These are phyloP conservation scores for Ogataea naganishii DNA, from an alignment of 805 yeast species.

Conservation along the genomic window DNA sequence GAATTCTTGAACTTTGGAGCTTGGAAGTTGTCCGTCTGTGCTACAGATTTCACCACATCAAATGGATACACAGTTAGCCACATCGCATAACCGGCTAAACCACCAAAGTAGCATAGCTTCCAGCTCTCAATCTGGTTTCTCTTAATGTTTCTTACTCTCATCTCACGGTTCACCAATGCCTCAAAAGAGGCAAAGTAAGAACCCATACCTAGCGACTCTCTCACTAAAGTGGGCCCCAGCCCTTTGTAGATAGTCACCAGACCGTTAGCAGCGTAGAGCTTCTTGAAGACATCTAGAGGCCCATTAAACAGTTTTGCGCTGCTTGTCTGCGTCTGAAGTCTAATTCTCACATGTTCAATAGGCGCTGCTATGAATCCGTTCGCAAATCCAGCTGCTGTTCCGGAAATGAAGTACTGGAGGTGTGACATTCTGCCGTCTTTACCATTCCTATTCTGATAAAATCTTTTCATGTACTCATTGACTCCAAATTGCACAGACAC, in stretches of 20 bases:
- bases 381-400: conserved; percentile 88
- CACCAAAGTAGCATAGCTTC: conserved; percentile 84
- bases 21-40: conserved; percentile 65
- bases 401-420: conserved; percentile 70
- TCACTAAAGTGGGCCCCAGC: conserved; percentile 65
- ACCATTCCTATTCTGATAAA: conserved; percentile 38
- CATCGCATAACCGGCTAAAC: conserved; percentile 81
- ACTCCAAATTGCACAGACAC: conserved; percentile 95
- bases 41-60: conserved; percentile 83
- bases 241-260: conserved; percentile 59
- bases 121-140: conserved; percentile 81
- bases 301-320: conserved; percentile 49
- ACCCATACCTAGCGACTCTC: conserved; percentile 89
- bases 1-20: conserved; percentile 54
- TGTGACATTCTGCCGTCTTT: conserved; percentile 39
- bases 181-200: conserved; percentile 86
- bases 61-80: conserved; percentile 85
- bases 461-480: conserved; percentile 87
- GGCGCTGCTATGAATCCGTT: conserved; percentile 88
- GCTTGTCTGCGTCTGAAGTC: conserved; percentile 80
- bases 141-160: conserved; percentile 31
- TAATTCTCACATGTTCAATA: conserved; percentile 89
- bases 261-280: conserved; percentile 49
- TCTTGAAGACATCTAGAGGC: conserved; percentile 62
- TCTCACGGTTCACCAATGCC: conserved; percentile 66